phyloP scores from a whole-genome alignment of 1,284 basidiomycete genomes.

The Inonotus hispidus region DNA sequence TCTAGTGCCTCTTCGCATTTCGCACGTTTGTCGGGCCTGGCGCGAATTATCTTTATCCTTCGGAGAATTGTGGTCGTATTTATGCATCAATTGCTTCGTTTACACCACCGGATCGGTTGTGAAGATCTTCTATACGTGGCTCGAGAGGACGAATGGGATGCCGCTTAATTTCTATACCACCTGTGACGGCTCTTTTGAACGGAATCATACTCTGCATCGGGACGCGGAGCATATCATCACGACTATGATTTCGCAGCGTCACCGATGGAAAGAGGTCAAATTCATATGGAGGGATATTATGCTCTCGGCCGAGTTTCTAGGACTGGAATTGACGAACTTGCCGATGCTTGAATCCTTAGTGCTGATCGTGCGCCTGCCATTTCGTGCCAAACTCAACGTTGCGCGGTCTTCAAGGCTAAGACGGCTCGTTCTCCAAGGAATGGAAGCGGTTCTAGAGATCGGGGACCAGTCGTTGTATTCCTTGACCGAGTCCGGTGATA shows the following conservation, averaged over 20 bases:
- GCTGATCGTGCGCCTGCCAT: not conserved
- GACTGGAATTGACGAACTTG: not conserved
- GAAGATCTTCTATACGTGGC: not conserved
- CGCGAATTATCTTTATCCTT: not conserved
- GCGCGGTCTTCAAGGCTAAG: not conserved
- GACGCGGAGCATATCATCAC: not conserved
- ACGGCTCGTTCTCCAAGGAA: not conserved
- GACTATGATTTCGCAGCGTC: not conserved
- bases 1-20: not conserved
- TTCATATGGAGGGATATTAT: not conserved
- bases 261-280: not conserved
- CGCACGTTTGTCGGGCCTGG: not conserved
- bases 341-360: not conserved
- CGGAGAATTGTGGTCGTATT: not conserved
- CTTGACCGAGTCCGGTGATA: not conserved
- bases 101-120: not conserved
- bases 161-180: not conserved
- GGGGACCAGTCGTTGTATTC: not conserved
- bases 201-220: not conserved
- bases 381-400: not conserved
- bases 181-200: not conserved
- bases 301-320: not conserved
- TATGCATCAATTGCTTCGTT: not conserved
- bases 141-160: not conserved
- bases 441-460: not conserved